Percentiles rank a stretch among this genome's conserved stretches.
Evolutionary conservation across 768 basidiomycete species (phyloP).

Genomic region (Boletellus ananas): DNA sequence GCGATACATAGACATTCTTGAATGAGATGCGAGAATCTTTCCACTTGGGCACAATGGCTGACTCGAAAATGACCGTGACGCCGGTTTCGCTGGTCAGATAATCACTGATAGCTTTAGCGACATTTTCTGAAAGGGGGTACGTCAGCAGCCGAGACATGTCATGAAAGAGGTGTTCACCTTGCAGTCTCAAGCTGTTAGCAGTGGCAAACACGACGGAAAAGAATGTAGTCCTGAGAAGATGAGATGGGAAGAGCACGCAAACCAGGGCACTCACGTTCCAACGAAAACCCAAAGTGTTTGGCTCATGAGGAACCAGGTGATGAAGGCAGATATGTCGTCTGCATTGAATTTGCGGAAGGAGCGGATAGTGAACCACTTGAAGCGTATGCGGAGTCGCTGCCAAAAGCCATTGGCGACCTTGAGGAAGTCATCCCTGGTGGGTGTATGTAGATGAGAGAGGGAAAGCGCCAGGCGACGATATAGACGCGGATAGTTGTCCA

Average conservation of each 20-base stretch:
- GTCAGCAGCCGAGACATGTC: background rate
- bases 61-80: constrained; percentile 92
- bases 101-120: constrained; percentile 85
- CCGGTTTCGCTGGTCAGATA: constrained; percentile 94
- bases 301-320: constrained; percentile 94
- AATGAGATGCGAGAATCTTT: constrained; percentile 94
- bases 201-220: constrained; percentile 90
- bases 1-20: constrained; percentile 93
- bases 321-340: constrained; percentile 94
- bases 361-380: constrained; percentile 96
- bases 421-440: constrained; percentile 87
- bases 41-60: constrained; percentile 97
- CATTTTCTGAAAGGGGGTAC: constrained; percentile 51
- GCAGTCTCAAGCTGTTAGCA: constrained; percentile 80
- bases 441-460: constrained; percentile 72
- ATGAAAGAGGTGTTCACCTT: constrained; percentile 47
- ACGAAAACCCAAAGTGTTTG: constrained; percentile 95
- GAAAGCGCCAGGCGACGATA: constrained; percentile 76
- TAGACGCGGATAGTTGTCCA: constrained; percentile 75
- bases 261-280: constrained; percentile 46
- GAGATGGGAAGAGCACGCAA: constrained; percentile 1
- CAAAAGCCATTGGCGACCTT: constrained; percentile 86
- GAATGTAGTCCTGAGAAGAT: constrained; percentile 73
- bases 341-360: constrained; percentile 94
- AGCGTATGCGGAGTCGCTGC: constrained; percentile 83